phyloP scores from a whole-genome alignment of 192 early-diverging fungal genomes.

The Coemansia sp. region DNA sequence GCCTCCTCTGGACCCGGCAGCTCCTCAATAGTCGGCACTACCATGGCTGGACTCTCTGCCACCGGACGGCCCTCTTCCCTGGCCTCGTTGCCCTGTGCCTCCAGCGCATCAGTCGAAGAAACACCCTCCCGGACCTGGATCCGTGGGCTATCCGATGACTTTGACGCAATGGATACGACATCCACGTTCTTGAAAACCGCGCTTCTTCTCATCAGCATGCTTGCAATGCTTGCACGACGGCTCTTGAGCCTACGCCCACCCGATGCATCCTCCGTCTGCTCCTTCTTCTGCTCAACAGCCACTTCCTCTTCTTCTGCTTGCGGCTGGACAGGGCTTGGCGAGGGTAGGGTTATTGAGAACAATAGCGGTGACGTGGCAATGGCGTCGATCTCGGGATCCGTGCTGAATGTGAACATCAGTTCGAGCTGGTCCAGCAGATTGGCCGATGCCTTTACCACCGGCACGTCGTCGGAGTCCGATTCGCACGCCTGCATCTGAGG shows the following conservation, averaged over 20 bases:
- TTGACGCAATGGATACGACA: not conserved
- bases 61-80: too few species aligned
- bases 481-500: not conserved
- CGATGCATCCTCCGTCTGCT: not conserved
- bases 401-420: slow-evolving; percentile 40
- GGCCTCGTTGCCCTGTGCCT: not conserved
- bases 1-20: too few species aligned
- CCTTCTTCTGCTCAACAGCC: not conserved
- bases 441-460: not conserved
- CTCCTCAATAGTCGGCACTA: not conserved
- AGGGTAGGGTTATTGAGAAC: not conserved
- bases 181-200: slow-evolving; percentile 8
- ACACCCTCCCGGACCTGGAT: not conserved
- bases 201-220: slow-evolving; percentile 29
- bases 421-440: slow-evolving; percentile 12
- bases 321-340: not conserved
- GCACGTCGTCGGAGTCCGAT: not conserved
- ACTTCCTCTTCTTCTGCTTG: not conserved
- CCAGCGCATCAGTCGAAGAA: not conserved
- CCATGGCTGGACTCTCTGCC: slow-evolving; percentile 1
- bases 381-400: slow-evolving; percentile 32
- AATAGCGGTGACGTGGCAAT: slow-evolving; percentile 37
- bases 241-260: slow-evolving; percentile 13
- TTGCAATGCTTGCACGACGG: slow-evolving; percentile 40
- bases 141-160: not conserved